phyloP scores from a whole-genome alignment of 805 yeast genomes.

The Sugiyamaella qingdaonensis region DNA sequence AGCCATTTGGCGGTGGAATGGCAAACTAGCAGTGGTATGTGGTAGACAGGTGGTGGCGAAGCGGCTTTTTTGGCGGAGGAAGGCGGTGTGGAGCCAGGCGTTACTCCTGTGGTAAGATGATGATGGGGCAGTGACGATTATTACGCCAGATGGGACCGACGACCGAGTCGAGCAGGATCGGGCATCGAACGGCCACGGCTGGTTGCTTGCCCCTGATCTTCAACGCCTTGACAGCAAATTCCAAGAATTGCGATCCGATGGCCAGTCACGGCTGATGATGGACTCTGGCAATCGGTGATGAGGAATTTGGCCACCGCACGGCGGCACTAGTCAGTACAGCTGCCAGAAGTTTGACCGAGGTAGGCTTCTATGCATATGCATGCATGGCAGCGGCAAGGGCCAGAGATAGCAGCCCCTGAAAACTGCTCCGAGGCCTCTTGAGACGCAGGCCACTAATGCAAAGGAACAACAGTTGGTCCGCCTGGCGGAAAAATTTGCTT shows the following conservation, averaged over 20 bases:
- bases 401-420: not conserved
- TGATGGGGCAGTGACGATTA: no score
- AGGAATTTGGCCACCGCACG: not conserved
- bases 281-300: no score
- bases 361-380: not conserved
- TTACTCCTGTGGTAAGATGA: no score
- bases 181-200: not conserved
- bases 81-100: no score
- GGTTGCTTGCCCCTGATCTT: slow-evolving; percentile 4
- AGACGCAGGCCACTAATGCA: not conserved
- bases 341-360: not conserved
- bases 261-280: no score
- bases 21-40: no score
- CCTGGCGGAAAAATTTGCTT: not conserved
- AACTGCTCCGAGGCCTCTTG: slow-evolving; percentile 1
- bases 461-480: not conserved
- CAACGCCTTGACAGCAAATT: not conserved
- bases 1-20: no score
- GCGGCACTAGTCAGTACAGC: not conserved
- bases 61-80: no score
- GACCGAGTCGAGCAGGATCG: no score
- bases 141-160: no score
- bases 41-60: no score
- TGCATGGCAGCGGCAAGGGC: not conserved
- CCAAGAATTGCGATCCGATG: not conserved